Base-by-base conservation (phyloP, 257 asterid species). In the Solanum tarijense region DNA sequence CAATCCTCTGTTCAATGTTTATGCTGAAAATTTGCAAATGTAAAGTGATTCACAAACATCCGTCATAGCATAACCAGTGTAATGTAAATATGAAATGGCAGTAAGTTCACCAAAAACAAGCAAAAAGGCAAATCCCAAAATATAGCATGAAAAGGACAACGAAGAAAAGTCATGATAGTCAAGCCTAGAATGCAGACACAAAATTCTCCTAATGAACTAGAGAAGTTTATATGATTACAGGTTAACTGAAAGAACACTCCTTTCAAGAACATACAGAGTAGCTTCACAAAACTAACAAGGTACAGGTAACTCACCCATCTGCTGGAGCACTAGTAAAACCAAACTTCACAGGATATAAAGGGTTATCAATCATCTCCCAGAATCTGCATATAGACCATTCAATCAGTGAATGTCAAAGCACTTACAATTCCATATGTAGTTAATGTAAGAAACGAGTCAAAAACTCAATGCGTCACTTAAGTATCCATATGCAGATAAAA, bases 271-370 rank as follows among this genome's bases (percentile, higher is more conserved):
- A 12, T n/a, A 25, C 38, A 43, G 36, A 12, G 7, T 36, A n/a
- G 46, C 60, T 76, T 38, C 83, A 76, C 12, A 76, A 76, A 41
- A 78, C 58, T 79, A 79, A 43, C 38, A 79, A 79, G 84, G 85
- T 39, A 31, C 38, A 39, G 75, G 73, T 32, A 46, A 84, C 97
- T 92, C 90, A 97, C 99, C 97, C 96, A 72, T 96, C 97, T 23
- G 95, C 55, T 89, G 99, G 96, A 92, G 90, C 88, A 90, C 83
- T 91, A 78, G 97, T 84, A 86, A 95, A 88, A 83, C 89, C 89
- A 92, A 94, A 92, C 95, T 95, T 95, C 91, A 93, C 96, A 32
- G 98, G 97, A 87, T 86, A 41, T 21, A 95, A 87, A 89, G 99
- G 99, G 85, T 94, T 92, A 78, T 94, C 87, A 83, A 93, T 90